Evolutionary conservation across 1,284 basidiomycete genomes (phyloP).

Genomic region (Golubevia sp.): DNA sequence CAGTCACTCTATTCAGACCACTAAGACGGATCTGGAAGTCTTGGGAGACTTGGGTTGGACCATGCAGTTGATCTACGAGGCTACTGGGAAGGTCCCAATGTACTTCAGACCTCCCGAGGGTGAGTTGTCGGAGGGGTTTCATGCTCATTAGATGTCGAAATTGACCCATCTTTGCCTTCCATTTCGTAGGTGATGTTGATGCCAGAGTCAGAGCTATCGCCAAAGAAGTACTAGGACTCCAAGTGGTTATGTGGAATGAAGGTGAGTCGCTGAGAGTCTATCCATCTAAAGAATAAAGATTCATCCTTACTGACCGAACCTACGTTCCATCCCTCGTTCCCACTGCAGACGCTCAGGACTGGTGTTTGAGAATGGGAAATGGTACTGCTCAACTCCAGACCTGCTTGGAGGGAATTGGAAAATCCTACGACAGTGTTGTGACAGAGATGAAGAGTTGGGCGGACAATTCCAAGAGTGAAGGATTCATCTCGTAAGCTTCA

Average conservation of each 20-base stretch:
- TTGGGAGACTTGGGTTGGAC: slow-evolving; percentile 51
- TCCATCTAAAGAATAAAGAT: neutral
- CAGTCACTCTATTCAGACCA: slow-evolving; percentile 46
- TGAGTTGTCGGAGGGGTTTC: too few species aligned
- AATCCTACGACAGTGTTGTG: slow-evolving; percentile 20
- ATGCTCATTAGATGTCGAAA: too few species aligned
- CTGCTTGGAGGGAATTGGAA: slow-evolving; percentile 25
- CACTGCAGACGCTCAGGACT: slow-evolving; percentile 37
- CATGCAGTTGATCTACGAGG: slow-evolving; percentile 55
- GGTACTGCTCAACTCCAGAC: slow-evolving; percentile 36
- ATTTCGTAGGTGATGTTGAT: slow-evolving; percentile 52
- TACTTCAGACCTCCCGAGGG: slow-evolving; percentile 49
- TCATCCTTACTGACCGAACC: too few species aligned
- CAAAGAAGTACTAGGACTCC: slow-evolving; percentile 39
- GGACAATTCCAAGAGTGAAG: slow-evolving; percentile 17
- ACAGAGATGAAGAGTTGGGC: slow-evolving; percentile 28
- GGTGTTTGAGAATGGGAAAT: slow-evolving; percentile 40
- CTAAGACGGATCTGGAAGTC: slow-evolving; percentile 42
- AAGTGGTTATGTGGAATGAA: slow-evolving; percentile 46
- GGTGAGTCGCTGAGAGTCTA: neutral
- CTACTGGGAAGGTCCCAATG: slow-evolving; percentile 41
- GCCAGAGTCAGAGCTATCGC: slow-evolving; percentile 54
- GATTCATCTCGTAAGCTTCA: slow-evolving; percentile 26
- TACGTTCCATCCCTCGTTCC: too few species aligned
- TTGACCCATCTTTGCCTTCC: too few species aligned